Evolutionary conservation across 441 rosid species (phyloP).

Genomic region (Adansonia madagascariensis): DNA sequence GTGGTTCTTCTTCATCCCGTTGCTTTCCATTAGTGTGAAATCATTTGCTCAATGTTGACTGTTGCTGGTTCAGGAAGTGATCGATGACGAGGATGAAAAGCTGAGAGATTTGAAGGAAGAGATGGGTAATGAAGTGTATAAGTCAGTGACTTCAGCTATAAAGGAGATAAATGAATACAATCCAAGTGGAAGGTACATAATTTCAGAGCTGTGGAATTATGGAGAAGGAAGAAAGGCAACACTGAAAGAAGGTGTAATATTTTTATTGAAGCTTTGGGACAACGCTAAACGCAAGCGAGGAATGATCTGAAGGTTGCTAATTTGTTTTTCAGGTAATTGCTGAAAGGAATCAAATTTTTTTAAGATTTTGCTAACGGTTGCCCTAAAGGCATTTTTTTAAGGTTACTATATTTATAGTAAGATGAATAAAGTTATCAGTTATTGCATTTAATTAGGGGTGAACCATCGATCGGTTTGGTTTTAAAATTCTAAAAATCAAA

Average conservation of each 20-base stretch:
- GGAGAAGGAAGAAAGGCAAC: conserved; percentile 63
- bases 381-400: background rate
- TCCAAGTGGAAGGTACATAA: conserved; percentile 85
- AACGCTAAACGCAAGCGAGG: conserved; percentile 43
- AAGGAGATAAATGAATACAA: conserved; percentile 82
- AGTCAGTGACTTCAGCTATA: conserved; percentile 63
- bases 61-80: conserved; percentile 57
- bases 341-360: background rate
- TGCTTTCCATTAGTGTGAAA: conserved; percentile 4
- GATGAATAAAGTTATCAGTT: too few species aligned
- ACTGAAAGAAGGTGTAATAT: conserved; percentile 61
- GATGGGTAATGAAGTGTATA: conserved; percentile 59
- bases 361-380: background rate
- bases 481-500: too few species aligned
- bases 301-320: conserved; percentile 31
- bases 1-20: background rate
- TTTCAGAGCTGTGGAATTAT: conserved; percentile 81
- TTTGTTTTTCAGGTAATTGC: conserved; percentile 15
- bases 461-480: too few species aligned
- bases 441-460: too few species aligned
- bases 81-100: conserved; percentile 69
- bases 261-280: conserved; percentile 59
- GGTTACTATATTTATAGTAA: background rate
- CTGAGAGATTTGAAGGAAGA: conserved; percentile 59
- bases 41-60: conserved; percentile 21